Evolutionary conservation across 768 basidiomycete species (phyloP).

Genomic region (Lactarius akahatsu): DNA sequence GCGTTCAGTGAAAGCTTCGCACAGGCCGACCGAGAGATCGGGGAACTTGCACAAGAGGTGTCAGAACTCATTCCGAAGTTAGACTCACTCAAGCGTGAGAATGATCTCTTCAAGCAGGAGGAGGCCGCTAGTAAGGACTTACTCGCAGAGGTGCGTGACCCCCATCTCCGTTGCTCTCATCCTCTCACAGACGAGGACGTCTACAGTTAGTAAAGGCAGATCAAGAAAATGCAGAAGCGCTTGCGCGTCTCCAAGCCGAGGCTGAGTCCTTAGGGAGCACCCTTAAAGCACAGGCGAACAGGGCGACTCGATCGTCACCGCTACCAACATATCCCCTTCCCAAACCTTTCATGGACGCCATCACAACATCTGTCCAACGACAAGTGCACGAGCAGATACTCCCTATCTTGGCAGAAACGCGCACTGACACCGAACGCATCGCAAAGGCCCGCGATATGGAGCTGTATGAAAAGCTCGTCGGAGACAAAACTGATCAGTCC

Average conservation of each 20-base stretch:
- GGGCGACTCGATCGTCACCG: not conserved
- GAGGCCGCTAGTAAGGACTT: slow-evolving; percentile 27
- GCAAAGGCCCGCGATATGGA: slow-evolving; percentile 18
- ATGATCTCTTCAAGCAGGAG: slow-evolving; percentile 24
- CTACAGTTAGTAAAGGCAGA: slow-evolving; percentile 24
- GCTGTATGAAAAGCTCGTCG: slow-evolving; percentile 22
- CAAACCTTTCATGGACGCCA: slow-evolving; percentile 13
- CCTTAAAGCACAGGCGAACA: slow-evolving; percentile 13
- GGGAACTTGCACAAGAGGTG: slow-evolving; percentile 26
- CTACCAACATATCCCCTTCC: slow-evolving; percentile 4
- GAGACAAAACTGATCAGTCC: slow-evolving; percentile 18
- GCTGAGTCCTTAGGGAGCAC: slow-evolving; percentile 5
- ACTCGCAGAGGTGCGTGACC: slow-evolving; percentile 31
- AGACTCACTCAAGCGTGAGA: slow-evolving; percentile 16
- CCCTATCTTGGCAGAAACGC: slow-evolving; percentile 11
- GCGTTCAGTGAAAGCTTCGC: slow-evolving; percentile 13
- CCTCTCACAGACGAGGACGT: not conserved
- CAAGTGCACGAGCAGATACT: slow-evolving; percentile 18
- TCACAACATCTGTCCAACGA: slow-evolving; percentile 10
- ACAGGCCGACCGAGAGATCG: slow-evolving; percentile 22
- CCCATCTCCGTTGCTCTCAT: not conserved
- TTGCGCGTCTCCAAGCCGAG: slow-evolving; percentile 19
- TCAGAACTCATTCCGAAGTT: slow-evolving; percentile 18
- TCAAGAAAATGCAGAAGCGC: slow-evolving; percentile 15
- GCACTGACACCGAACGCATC: slow-evolving; percentile 10